These are phyloP conservation scores for Bryum argenteum DNA, from an alignment of 225 moss, liverwort and hornwort species.

Conservation along the genomic window DNA sequence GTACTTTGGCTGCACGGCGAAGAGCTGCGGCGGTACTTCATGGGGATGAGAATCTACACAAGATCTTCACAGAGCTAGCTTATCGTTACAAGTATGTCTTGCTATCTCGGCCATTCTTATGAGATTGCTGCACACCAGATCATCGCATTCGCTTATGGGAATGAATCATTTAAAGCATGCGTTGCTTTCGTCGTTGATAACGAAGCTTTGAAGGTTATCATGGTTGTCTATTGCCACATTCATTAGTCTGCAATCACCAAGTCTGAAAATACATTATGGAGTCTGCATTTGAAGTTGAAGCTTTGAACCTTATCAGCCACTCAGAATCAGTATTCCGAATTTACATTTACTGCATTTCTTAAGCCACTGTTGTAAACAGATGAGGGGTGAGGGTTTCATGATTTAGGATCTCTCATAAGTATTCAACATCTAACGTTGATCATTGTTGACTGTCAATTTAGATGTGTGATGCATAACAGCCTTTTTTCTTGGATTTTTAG, in stretches of 20 bases:
- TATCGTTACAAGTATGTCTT: constrained; percentile 77
- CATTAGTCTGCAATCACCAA: no score
- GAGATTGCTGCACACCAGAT: background rate
- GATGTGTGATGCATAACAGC: background rate
- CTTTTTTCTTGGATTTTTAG: constrained; percentile 38
- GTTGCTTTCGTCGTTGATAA: background rate
- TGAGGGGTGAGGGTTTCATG: no score
- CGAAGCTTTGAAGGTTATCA: background rate
- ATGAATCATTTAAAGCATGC: background rate
- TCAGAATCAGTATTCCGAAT: no score
- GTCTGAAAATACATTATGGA: no score
- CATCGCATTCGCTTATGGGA: background rate
- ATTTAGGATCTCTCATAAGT: background rate
- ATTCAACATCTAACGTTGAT: background rate
- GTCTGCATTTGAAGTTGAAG: no score
- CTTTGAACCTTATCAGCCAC: no score
- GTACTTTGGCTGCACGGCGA: constrained; percentile 80
- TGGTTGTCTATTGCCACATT: no score
- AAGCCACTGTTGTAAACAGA: no score
- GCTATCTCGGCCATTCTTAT: background rate
- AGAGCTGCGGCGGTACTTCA: constrained; percentile 80
- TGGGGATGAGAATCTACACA: constrained; percentile 85
- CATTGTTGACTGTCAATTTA: background rate
- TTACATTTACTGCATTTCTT: no score
- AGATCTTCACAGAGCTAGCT: constrained; percentile 81